Evolutionary conservation across 345 rosid genomes (phyloP).

Genomic region (Garcia nutans): DNA sequence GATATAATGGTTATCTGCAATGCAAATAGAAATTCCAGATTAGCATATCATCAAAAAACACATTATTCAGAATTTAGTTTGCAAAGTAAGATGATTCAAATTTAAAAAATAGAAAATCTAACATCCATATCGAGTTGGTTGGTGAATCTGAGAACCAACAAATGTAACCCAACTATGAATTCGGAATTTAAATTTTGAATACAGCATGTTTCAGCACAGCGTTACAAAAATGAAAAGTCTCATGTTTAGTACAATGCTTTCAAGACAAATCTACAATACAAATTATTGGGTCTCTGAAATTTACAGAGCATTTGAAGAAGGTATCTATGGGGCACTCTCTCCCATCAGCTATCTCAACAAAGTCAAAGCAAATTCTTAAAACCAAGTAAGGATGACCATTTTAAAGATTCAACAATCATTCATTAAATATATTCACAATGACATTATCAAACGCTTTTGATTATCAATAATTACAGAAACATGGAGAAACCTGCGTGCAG

Average conservation of each 20-base stretch:
- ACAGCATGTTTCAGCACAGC: neutral
- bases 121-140: neutral
- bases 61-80: neutral
- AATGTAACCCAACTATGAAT: neutral
- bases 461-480: neutral
- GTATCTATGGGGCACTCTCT: neutral
- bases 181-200: neutral
- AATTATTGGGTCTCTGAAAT: neutral
- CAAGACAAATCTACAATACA: neutral
- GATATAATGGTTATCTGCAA: conserved; percentile 64
- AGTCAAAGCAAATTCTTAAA: neutral
- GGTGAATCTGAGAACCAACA: neutral
- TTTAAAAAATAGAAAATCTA: neutral
- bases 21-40: conserved; percentile 7
- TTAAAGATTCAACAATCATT: neutral
- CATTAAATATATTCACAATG: neutral
- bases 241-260: neutral
- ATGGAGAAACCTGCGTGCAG: conserved; percentile 59
- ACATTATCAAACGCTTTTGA: neutral
- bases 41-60: neutral
- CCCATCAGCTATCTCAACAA: neutral
- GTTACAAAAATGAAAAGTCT: neutral
- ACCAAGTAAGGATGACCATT: neutral
- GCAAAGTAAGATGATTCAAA: neutral
- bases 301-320: neutral